Base-by-base conservation (phyloP, 1,284 basidiomycete genomes). In the Trichosporon sp. region DNA sequence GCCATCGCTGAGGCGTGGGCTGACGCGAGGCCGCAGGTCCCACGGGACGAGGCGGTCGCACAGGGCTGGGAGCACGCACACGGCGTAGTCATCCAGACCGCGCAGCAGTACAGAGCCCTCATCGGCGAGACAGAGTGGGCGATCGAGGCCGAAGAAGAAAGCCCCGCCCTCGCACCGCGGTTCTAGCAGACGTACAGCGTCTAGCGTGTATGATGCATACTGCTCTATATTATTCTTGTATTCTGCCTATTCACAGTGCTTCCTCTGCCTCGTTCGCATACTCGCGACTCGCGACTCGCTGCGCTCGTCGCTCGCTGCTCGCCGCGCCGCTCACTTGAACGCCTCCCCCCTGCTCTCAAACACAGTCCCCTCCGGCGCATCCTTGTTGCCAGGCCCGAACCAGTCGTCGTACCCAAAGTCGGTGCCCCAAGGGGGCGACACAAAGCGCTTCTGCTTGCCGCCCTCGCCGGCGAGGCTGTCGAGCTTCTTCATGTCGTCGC, bases 391-490 rank as follows among this genome's bases (percentile, higher is more conserved):
- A 8, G 77, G 74, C 27, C 79, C 80, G 71, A 78, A 83, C 78
- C 78, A 82, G 70, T 82, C 74, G 27, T 72, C 68, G 73, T 79
- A 81, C 29, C 79, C 81, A 68, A 81, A 74, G 74, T 81, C 80
- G 21, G 75, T 76, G n/a, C 77, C 78, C 80, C 80, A 83, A 38
- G 74, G 73, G 13, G 81, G 81, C 21, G 77, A 75, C 66, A 75
- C 78, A 67, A 80, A 75, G 66, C 80, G 73, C 83, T 91, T 89
- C 72, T 82, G 81, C 83, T 92, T 92, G 53, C 91, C 91, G n/a
- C n/a, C n/a, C n/a, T n/a, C n/a, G 53, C 79, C 76, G 18, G 87
- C 90, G 60, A 92, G 86, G 18, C 84, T 85, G 79, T 92, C 89
- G 47, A 93, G 85, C 67, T 78, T 81, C 71, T 85, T 86, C 69